phyloP scores from a whole-genome alignment of 2,329 filamentous ascomycete species.

The Pseudocercospora fijiensis region DNA sequence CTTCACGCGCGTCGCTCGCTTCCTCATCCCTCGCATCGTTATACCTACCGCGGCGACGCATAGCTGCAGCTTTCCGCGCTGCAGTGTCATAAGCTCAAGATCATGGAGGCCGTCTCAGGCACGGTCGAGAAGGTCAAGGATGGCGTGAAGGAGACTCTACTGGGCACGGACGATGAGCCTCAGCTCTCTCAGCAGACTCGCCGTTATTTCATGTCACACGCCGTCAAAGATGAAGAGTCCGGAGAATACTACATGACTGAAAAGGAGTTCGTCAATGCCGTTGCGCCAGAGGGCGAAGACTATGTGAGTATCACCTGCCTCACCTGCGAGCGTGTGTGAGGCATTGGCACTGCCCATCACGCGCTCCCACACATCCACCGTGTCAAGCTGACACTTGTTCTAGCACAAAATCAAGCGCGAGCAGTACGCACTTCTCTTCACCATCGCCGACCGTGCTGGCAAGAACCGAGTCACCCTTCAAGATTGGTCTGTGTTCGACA shows the following conservation, averaged over 20 bases:
- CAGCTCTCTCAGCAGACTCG: constrained; percentile 73
- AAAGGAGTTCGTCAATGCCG: constrained; percentile 85
- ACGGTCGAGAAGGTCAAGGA: constrained; percentile 8
- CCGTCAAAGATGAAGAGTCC: constrained; percentile 69
- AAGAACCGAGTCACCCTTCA: constrained; percentile 71
- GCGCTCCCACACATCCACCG: not conserved
- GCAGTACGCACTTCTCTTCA: constrained; percentile 91
- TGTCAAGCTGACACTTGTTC: constrained; percentile 22
- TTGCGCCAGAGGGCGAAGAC: constrained; percentile 83
- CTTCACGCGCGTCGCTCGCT: not conserved
- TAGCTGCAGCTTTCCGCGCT: constrained; percentile 23
- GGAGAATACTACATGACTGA: constrained; percentile 79
- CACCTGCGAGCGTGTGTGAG: not conserved
- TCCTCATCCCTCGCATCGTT: not conserved
- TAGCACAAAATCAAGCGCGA: constrained; percentile 98
- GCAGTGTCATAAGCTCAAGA: constrained; percentile 35
- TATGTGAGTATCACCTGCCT: constrained; percentile 60
- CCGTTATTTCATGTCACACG: constrained; percentile 72
- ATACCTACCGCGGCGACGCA: not conserved
- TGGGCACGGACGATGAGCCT: constrained; percentile 39
- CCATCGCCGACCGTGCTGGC: constrained; percentile 77
- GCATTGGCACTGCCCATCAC: not conserved
- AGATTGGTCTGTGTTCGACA: constrained; percentile 93
- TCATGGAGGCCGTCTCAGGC: constrained; percentile 28
- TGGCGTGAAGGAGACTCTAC: constrained; percentile 7